A percentile compares a stretch with the other conserved stretches of the same genome.
phyloP scores from a whole-genome alignment of 179 eudicot genomes.

The Pouteria campechiana region DNA sequence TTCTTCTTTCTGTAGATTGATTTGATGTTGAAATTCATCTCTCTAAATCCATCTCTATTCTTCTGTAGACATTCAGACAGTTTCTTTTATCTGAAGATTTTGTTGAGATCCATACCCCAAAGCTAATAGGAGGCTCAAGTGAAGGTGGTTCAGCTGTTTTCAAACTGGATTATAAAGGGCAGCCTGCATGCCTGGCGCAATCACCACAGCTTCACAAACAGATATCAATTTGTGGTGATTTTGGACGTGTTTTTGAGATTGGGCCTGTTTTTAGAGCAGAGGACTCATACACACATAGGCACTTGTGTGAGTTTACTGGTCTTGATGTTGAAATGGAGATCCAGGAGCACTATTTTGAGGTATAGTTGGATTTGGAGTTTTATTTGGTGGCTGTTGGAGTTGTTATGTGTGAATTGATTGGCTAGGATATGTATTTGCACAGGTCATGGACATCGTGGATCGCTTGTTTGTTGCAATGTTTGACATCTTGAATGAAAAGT shows the following conservation, averaged over 20 bases:
- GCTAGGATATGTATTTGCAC: conserved; percentile 5
- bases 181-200: conserved; percentile 91
- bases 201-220: conserved; percentile 98
- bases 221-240: conserved; percentile 83
- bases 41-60: background rate
- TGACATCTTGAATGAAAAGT: conserved; percentile 53
- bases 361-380: conserved; percentile 7
- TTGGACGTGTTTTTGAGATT: conserved; percentile 77
- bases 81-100: conserved; percentile 53
- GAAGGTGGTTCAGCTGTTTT: conserved; percentile 98
- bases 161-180: conserved; percentile 74
- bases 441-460: conserved; percentile 95
- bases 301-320: conserved; percentile 87
- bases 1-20: too few relatives aligned
- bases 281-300: conserved; percentile 85
- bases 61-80: conserved; percentile 51
- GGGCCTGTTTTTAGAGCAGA: conserved; percentile 97
- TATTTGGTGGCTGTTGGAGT: too few relatives aligned
- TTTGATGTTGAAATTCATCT: background rate
- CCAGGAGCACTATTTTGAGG: conserved; percentile 88
- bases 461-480: conserved; percentile 66
- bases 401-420: background rate
- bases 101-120: conserved; percentile 73
- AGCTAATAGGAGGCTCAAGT: conserved; percentile 82
- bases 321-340: conserved; percentile 99